A percentile compares a stretch with the other conserved stretches of the same genome.
Conservation (phyloP, 1,284 basidiomycete species). For the Coniophora puteana region DNA sequence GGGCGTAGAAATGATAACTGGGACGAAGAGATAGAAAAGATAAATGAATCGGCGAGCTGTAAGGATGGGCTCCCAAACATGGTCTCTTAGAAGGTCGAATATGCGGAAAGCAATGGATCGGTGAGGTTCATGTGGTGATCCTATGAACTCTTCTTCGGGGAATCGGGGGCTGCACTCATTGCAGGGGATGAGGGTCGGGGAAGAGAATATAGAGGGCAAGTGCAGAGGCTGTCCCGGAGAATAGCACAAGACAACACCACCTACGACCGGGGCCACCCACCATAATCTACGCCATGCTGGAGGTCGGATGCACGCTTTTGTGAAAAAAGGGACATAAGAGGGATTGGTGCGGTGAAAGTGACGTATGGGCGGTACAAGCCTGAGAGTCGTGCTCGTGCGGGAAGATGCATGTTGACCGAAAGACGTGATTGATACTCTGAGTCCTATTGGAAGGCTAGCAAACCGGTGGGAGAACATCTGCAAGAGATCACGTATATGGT, state of each 20-base stretch:
- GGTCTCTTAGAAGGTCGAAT: constrained; percentile 40
- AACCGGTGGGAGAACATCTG: too few species aligned
- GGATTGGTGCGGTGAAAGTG: constrained; percentile 5
- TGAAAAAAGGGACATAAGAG: constrained; percentile 23
- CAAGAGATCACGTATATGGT: too few species aligned
- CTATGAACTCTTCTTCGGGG: constrained; percentile 35
- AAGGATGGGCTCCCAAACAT: constrained; percentile 83
- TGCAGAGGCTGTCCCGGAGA: constrained; percentile 35
- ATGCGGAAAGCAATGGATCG: constrained; percentile 43
- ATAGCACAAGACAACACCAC: constrained; percentile 48
- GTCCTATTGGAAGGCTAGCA: too few species aligned
- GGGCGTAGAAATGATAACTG: constrained; percentile 82
- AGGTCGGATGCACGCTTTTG: constrained; percentile 18
- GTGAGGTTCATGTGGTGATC: constrained; percentile 60
- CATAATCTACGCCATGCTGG: constrained; percentile 33
- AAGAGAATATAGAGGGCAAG: constrained; percentile 48
- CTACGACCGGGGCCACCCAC: constrained; percentile 55
- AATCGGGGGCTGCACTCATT: constrained; percentile 26
- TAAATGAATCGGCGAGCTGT: constrained; percentile 84
- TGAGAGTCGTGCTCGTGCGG: too few species aligned
- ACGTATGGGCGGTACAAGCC: too few species aligned
- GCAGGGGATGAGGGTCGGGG: constrained; percentile 63
- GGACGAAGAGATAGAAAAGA: constrained; percentile 82
- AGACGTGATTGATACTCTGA: too few species aligned
- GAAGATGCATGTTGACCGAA: too few species aligned